phyloP scores from a whole-genome alignment of 768 basidiomycete genomes.

The Calocybe gangraenosa region DNA sequence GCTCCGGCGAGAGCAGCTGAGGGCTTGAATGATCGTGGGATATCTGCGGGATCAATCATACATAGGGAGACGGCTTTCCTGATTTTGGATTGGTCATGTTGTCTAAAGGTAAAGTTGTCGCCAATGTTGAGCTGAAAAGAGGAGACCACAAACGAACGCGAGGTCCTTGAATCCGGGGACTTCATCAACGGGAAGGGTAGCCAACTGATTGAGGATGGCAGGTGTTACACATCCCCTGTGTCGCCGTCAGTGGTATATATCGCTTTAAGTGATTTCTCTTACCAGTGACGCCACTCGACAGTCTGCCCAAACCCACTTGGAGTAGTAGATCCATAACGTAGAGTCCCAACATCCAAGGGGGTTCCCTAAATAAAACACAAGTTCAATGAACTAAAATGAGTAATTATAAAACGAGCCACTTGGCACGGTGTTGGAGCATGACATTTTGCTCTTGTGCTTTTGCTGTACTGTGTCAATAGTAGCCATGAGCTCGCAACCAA shows the following conservation, averaged over 20 bases:
- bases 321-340: conserved; percentile 61
- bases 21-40: conserved; percentile 42
- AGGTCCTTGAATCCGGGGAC: conserved; percentile 50
- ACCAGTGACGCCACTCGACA: conserved; percentile 80
- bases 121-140: not conserved
- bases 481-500: not conserved
- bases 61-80: conserved; percentile 50
- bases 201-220: conserved; percentile 47
- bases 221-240: conserved; percentile 71
- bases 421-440: conserved; percentile 60
- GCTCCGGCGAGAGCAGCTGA: conserved; percentile 1
- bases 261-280: conserved; percentile 15
- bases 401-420: conserved; percentile 17
- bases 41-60: conserved; percentile 52
- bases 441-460: conserved; percentile 64
- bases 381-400: not conserved
- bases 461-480: conserved; percentile 53
- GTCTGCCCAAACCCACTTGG: conserved; percentile 50
- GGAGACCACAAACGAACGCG: conserved; percentile 33
- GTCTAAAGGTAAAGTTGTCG: conserved; percentile 27
- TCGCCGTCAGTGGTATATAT: conserved; percentile 2
- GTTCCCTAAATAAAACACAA: conserved; percentile 32
- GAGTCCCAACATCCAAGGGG: conserved; percentile 45
- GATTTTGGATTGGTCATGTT: conserved; percentile 62
- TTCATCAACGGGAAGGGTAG: conserved; percentile 33